Evolutionary conservation across 495 filamentous ascomycete species (phyloP).

Genomic region (Xylaria telfairii): DNA sequence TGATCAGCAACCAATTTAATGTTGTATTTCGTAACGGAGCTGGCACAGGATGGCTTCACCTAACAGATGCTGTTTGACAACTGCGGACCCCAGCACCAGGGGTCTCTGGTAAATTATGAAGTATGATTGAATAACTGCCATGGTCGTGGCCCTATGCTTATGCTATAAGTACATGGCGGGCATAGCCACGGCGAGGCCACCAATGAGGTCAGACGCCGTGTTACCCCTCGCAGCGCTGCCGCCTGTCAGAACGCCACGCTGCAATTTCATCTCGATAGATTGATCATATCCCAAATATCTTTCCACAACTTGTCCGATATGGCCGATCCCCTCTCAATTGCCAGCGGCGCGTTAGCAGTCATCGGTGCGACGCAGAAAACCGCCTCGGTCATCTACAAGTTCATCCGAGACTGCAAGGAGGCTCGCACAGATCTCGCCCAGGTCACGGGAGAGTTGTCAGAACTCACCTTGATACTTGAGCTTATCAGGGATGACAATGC

Average conservation of each 20-base stretch:
- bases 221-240: not conserved
- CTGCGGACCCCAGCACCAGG: no score
- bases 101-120: no score
- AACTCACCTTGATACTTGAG: constrained; percentile 28
- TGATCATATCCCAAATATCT: not conserved
- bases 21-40: no score
- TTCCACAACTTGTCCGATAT: not conserved
- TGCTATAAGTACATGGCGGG: no score
- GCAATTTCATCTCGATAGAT: not conserved
- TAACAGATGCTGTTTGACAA: no score
- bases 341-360: constrained; percentile 26
- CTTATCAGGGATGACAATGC: constrained; percentile 29
- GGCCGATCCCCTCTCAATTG: constrained; percentile 31
- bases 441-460: constrained; percentile 26
- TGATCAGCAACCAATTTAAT: no score
- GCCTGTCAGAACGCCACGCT: not conserved
- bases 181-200: not conserved
- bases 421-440: constrained; percentile 26
- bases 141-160: no score
- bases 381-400: constrained; percentile 20
- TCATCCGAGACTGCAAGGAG: constrained; percentile 28
- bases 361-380: constrained; percentile 22
- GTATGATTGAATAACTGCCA: no score
- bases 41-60: no score
- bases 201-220: not conserved